Conservation (phyloP, 257 asterid genomes). For the Nicotiana undulata region DNA sequence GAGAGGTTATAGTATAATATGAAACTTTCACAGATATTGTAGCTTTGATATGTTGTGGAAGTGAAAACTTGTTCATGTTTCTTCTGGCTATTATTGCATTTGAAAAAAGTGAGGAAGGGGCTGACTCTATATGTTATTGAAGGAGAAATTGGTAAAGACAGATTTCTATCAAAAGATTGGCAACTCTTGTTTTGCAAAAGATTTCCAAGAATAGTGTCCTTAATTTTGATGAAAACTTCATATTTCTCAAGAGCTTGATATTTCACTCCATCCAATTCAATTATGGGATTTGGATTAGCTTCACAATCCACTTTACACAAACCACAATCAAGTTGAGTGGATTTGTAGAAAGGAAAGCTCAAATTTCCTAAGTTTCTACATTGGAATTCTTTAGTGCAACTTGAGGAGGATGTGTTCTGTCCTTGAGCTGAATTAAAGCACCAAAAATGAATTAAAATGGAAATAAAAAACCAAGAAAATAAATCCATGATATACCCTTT, state of each 20-base stretch:
- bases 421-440: not conserved
- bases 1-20: not conserved
- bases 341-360: constrained; percentile 5
- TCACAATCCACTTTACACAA: not conserved
- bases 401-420: not conserved
- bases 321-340: constrained; percentile 4
- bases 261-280: not conserved
- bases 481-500: constrained; percentile 5
- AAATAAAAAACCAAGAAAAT: not conserved
- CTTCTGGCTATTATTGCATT: constrained; percentile 6
- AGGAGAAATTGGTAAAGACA: not conserved
- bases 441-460: not conserved
- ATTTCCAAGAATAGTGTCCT: not conserved
- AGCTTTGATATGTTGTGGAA: not conserved
- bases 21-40: not conserved
- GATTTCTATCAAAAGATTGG: not conserved
- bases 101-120: not conserved
- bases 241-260: not conserved
- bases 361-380: not conserved
- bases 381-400: not conserved
- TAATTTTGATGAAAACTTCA: not conserved
- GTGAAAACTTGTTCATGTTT: not conserved
- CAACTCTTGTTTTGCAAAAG: not conserved
- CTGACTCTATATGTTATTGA: not conserved
- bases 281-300: accelerated